Percentiles rank a stretch among this genome's conserved stretches.
phyloP scores from a whole-genome alignment of 768 basidiomycete genomes.

The Auricularia heimuer region DNA sequence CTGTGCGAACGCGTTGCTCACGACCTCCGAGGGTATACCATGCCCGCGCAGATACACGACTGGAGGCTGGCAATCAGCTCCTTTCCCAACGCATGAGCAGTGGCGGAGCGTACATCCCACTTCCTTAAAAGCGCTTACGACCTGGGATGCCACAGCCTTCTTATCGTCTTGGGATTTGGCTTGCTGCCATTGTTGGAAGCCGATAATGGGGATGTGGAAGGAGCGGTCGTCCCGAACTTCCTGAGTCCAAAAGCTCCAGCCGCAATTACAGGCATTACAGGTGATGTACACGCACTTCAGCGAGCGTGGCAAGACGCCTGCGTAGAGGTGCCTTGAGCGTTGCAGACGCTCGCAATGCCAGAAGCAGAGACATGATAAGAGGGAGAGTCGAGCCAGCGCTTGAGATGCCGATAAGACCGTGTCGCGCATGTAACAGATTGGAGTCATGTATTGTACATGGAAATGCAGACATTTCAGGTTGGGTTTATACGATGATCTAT shows the following conservation, averaged over 20 bases:
- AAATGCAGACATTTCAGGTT: too few relatives aligned
- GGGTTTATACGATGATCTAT: too few relatives aligned
- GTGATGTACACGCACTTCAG: slow-evolving; percentile 12
- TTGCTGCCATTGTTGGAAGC: slow-evolving; percentile 59
- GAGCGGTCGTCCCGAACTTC: slow-evolving; percentile 27
- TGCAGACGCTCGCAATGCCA: neutral
- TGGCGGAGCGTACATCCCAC: slow-evolving; percentile 7
- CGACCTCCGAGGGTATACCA: slow-evolving; percentile 49
- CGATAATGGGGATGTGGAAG: slow-evolving; percentile 66
- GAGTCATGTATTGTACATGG: neutral
- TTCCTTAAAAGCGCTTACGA: slow-evolving; percentile 70
- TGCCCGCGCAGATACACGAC: slow-evolving; percentile 72
- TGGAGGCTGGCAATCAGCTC: slow-evolving; percentile 20
- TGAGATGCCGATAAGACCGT: neutral
- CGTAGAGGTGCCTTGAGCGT: neutral
- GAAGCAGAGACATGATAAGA: neutral
- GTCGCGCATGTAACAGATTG: neutral
- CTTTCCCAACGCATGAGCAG: neutral
- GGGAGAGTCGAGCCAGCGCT: neutral
- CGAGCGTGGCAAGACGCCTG: slow-evolving; percentile 11
- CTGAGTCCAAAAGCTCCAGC: slow-evolving; percentile 6
- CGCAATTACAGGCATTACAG: neutral
- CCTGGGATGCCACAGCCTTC: slow-evolving; percentile 49
- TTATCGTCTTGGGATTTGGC: slow-evolving; percentile 45
- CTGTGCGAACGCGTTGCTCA: slow-evolving; percentile 56